Conservation (phyloP, 1,139 yeast genomes). For the Sugiyamaella neomexicana region DNA sequence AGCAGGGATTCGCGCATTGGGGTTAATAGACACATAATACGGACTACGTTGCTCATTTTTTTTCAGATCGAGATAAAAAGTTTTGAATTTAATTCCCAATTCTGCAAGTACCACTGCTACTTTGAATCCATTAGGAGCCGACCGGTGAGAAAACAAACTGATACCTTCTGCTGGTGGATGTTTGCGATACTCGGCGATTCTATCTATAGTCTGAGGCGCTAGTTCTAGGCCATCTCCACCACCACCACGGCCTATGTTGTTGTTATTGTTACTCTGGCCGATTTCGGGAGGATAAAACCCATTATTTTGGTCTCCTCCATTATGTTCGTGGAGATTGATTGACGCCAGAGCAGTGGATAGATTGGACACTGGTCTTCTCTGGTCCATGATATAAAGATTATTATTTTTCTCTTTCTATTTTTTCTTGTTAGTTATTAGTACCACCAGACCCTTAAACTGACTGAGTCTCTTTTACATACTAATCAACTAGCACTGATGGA, state of each 20-base stretch:
- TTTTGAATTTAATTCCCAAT: constrained; percentile 73
- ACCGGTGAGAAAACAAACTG: constrained; percentile 83
- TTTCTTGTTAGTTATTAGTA: too few species aligned
- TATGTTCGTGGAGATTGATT: constrained; percentile 29
- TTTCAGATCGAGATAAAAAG: constrained; percentile 85
- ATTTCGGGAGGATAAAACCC: neutral
- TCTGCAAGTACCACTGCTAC: constrained; percentile 90
- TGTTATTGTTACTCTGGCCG: neutral
- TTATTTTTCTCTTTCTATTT: too few species aligned
- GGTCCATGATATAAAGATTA: constrained; percentile 5
- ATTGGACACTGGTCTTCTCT: constrained; percentile 32
- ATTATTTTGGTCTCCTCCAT: constrained; percentile 10
- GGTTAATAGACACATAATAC: constrained; percentile 86
- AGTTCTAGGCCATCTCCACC: constrained; percentile 4
- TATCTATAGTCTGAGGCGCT: constrained; percentile 32
- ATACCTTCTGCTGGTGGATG: constrained; percentile 82
- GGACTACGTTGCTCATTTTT: constrained; percentile 91
- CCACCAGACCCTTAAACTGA: too few species aligned
- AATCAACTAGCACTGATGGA: too few species aligned
- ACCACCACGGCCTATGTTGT: constrained; percentile 2
- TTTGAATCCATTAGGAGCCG: constrained; percentile 96
- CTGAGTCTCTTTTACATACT: too few species aligned
- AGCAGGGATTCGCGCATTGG: constrained; percentile 94
- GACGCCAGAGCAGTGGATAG: constrained; percentile 38
- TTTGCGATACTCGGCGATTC: constrained; percentile 73